Base-by-base conservation (phyloP, 257 asterid species). In the Solanum commersonii region DNA sequence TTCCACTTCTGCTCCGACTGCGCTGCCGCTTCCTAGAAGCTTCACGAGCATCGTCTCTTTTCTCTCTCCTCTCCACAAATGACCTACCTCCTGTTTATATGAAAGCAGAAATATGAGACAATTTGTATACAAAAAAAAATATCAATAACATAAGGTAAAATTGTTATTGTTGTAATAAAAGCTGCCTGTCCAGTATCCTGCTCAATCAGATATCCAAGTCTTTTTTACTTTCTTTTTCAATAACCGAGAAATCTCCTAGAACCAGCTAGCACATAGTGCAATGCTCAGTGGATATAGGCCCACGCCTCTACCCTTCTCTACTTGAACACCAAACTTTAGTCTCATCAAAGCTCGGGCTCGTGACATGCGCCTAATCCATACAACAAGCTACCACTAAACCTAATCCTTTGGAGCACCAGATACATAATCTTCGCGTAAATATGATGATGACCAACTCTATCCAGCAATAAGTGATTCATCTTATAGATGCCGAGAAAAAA, bases 1-100 rank as follows among this genome's bases (percentile, higher is more conserved):
- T 96, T 83, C 87, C 91, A 31, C 98, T 96, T 90, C 93, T 87
- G 89, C 98, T 95, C 63, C 92, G 90, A 93, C 97, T 93, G 49
- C 94, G 95, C 22, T 89, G 96, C 52, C 96, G 96, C 92, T 94
- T 96, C 88, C 91, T 93, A 84, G 90, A 87, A 65, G 92, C 90
- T 78, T 94, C 98, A 1, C 90, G 91, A n/a, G 93, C 91, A 87
- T 93, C 93, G n/a, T 93, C 95, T 77, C 92, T 93, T 87, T 86
- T 88, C 86, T 89, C 95, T 87, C 93, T 94, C 89, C 93, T 92
- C 89, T 94, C 98, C 74, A 40, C 65, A 88, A 96, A 91, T 65
- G 93, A 89, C 70, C 82, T 93, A 87, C 88, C 95, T 93, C 92
- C 92, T 90, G 90, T 77, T 81, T 86, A 89, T 56, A 49, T 49